Conservation (phyloP, 306 rosid species). For the Morella rubra region DNA sequence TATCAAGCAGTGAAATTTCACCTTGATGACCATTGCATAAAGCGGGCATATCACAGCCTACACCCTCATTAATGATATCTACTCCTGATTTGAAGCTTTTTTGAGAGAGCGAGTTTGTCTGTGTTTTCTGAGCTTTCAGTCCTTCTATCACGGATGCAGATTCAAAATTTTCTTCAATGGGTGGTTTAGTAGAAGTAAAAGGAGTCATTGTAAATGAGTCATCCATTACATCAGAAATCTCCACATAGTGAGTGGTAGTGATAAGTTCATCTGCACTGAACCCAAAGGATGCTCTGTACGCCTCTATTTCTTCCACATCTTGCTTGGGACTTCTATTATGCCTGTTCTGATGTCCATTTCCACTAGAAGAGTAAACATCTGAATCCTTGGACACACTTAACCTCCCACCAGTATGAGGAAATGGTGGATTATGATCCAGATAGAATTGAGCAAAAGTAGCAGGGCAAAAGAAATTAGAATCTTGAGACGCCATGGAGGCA, state of each 20-base stretch:
- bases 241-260: conserved; percentile 82
- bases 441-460: conserved; percentile 96
- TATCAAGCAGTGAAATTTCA: conserved; percentile 37
- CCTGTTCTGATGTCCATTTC: conserved; percentile 79
- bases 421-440: conserved; percentile 90
- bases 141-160: conserved; percentile 52
- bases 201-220: conserved; percentile 95
- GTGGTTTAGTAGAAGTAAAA: conserved; percentile 55
- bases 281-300: conserved; percentile 98
- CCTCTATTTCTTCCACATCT: conserved; percentile 96
- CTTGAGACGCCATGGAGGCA: conserved; percentile 68
- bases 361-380: conserved; percentile 75
- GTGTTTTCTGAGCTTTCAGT: conserved; percentile 50
- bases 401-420: conserved; percentile 93
- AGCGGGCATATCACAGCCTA: conserved; percentile 31
- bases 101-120: conserved; percentile 39
- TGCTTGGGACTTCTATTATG: conserved; percentile 85
- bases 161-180: conserved; percentile 57
- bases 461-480: conserved; percentile 97
- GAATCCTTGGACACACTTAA: conserved; percentile 95
- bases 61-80: conserved; percentile 39
- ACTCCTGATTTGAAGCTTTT: conserved; percentile 48
- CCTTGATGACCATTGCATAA: conserved; percentile 63
- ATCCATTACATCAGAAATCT: conserved; percentile 89
- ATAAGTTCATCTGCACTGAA: conserved; percentile 99